Percentiles rank a stretch among this genome's conserved stretches.
Conservation (phyloP, 2,329 filamentous ascomycete species). For the Nemania abortiva region DNA sequence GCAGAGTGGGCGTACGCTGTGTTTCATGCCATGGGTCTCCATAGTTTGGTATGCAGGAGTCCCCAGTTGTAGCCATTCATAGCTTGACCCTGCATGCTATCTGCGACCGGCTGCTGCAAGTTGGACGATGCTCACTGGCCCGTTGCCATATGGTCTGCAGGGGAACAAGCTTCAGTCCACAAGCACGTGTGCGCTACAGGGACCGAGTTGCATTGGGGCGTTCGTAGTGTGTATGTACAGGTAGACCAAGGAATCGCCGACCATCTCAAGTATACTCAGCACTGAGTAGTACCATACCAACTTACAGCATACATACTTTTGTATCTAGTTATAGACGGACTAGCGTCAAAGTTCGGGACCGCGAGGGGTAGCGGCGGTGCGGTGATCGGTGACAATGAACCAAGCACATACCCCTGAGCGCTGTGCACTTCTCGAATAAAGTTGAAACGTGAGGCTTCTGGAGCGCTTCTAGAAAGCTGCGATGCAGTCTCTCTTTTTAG, state of each 20-base stretch:
- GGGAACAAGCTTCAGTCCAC: slow-evolving; percentile 36
- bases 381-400: neutral
- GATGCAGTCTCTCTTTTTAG: neutral
- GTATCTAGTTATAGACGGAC: neutral
- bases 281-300: neutral
- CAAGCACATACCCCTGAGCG: slow-evolving; percentile 19
- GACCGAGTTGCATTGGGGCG: slow-evolving; percentile 26
- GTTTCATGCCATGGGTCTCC: slow-evolving; percentile 38
- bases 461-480: slow-evolving; percentile 28
- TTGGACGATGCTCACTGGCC: slow-evolving; percentile 21
- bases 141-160: slow-evolving; percentile 41
- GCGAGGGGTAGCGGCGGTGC: slow-evolving; percentile 4
- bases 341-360: neutral
- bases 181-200: slow-evolving; percentile 38
- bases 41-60: slow-evolving; percentile 31
- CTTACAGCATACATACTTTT: neutral
- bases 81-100: slow-evolving; percentile 26
- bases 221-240: neutral
- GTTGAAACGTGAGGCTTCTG: slow-evolving; percentile 16
- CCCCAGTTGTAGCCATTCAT: slow-evolving; percentile 21
- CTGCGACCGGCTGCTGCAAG: slow-evolving; percentile 21
- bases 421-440: slow-evolving; percentile 7
- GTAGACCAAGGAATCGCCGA: slow-evolving; percentile 24
- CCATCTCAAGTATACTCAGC: slow-evolving; percentile 4
- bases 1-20: slow-evolving; percentile 27